A percentile compares a stretch with the other conserved stretches of the same genome.
These are phyloP conservation scores for Aschersonia sp. DNA, from an alignment of 2,329 filamentous ascomycete genomes.

Conservation along the genomic window DNA sequence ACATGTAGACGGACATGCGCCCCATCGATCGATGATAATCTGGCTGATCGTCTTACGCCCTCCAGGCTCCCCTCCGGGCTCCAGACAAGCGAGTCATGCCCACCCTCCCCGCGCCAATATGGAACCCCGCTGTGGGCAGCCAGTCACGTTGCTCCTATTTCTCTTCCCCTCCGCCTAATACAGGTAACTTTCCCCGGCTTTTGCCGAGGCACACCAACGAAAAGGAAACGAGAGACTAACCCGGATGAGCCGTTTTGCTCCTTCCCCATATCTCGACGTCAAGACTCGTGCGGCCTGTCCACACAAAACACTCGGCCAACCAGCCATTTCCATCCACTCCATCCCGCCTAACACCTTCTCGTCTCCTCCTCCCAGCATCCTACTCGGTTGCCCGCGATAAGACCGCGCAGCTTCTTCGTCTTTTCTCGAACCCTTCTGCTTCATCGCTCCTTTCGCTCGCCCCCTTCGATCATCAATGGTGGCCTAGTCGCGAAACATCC, in stretches of 20 bases:
- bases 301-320: not conserved
- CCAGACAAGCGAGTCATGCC: constrained; percentile 15
- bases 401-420: not conserved
- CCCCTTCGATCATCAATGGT: too few relatives aligned
- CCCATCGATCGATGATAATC: too few relatives aligned
- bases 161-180: not conserved
- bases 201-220: constrained; percentile 7
- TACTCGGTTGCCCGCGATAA: too few relatives aligned
- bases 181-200: constrained; percentile 7
- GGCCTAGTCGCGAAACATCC: too few relatives aligned
- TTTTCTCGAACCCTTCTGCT: not conserved
- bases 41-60: too few relatives aligned
- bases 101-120: not conserved
- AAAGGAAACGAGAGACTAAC: not conserved
- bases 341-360: not conserved
- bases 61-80: not conserved
- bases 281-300: not conserved
- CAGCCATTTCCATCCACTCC: not conserved
- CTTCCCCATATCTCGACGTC: not conserved
- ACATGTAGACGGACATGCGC: too few relatives aligned
- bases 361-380: too few relatives aligned
- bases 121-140: not conserved
- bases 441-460: too few relatives aligned
- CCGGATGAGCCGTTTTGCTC: not conserved
- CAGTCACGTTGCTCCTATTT: constrained; percentile 1